Percentiles rank a stretch among this genome's conserved stretches.
These are phyloP conservation scores for Neoboletus subvelutipes DNA, from an alignment of 768 basidiomycete genomes.

Conservation along the genomic window DNA sequence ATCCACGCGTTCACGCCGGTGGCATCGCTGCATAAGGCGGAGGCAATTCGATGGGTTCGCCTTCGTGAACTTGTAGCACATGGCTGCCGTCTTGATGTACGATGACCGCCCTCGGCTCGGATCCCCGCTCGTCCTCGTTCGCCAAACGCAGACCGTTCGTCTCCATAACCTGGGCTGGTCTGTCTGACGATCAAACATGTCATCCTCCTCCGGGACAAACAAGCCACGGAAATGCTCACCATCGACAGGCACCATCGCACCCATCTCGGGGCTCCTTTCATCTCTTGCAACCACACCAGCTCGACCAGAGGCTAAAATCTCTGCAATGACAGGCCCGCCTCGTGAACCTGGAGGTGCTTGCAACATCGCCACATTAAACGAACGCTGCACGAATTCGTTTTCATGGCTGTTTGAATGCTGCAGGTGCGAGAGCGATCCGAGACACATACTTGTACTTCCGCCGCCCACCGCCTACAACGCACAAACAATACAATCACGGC, in stretches of 20 bases:
- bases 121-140: neutral
- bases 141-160: too few relatives aligned
- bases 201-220: neutral
- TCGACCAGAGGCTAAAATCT: neutral
- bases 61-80: neutral
- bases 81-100: neutral
- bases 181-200: neutral
- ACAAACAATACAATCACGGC: rapidly evolving
- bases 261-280: neutral
- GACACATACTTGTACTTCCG: neutral
- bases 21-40: neutral
- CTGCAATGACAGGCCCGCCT: neutral
- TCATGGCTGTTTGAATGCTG: neutral
- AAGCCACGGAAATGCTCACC: neutral
- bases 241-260: too few relatives aligned
- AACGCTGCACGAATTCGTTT: neutral
- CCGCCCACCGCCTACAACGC: rapidly evolving
- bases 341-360: neutral
- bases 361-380: neutral
- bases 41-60: neutral
- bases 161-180: neutral
- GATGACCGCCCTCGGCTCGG: neutral
- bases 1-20: neutral
- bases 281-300: too few relatives aligned
- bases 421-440: neutral